Evolutionary conservation across 805 yeast genomes (phyloP).

Genomic region (Lipomyces spencermartinsiae): DNA sequence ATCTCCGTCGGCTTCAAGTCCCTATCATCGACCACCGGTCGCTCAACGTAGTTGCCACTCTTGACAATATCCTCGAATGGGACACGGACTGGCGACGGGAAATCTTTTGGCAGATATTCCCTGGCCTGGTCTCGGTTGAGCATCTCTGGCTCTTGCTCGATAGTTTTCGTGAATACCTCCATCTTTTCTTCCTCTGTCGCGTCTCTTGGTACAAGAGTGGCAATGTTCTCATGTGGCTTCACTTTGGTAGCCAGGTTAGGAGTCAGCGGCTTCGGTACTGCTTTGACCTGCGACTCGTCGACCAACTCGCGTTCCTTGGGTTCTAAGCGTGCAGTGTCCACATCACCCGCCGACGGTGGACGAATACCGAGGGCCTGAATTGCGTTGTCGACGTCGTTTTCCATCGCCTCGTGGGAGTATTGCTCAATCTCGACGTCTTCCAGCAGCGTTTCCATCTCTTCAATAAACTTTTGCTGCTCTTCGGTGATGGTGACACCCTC

Average conservation of each 20-base stretch:
- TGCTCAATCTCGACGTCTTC: not conserved
- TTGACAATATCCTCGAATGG: conserved; percentile 9
- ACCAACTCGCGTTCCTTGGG: not conserved
- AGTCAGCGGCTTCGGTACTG: not conserved
- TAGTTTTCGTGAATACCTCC: conserved; percentile 10
- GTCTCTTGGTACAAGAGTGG: not conserved
- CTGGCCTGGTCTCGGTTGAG: conserved; percentile 6
- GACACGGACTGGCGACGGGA: conserved; percentile 8
- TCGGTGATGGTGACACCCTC: not conserved
- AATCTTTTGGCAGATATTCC: conserved; percentile 11
- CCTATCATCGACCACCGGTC: conserved; percentile 11
- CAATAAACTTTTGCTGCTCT: not conserved
- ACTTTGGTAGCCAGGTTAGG: not conserved
- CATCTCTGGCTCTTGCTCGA: conserved; percentile 14
- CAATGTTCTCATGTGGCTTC: not conserved
- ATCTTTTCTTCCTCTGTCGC: conserved; percentile 6
- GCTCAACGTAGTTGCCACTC: not conserved
- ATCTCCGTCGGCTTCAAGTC: conserved; percentile 14
- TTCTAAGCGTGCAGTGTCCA: not conserved
- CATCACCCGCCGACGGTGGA: not conserved
- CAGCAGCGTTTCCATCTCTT: not conserved
- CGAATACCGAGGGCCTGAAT: not conserved
- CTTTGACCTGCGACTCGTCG: not conserved
- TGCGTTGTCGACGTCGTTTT: not conserved
- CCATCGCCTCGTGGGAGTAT: not conserved